phyloP scores from a whole-genome alignment of 768 basidiomycete species.

The Dioszegia aurantiaca region DNA sequence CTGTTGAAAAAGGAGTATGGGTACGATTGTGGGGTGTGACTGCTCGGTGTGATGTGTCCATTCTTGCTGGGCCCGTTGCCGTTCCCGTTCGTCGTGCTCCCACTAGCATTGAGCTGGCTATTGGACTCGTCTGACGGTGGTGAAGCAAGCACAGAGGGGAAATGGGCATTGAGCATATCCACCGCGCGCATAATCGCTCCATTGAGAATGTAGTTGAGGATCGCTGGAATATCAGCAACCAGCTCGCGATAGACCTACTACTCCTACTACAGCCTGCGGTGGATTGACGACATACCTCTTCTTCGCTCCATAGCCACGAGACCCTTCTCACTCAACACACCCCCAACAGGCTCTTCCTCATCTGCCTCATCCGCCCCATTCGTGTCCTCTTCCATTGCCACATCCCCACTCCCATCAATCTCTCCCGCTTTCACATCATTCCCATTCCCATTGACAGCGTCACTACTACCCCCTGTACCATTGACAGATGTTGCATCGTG shows the following conservation, averaged over 20 bases:
- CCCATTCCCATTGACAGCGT: conserved; percentile 1
- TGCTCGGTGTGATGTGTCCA: no score
- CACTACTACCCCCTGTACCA: conserved; percentile 5
- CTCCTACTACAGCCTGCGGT: no score
- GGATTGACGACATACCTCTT: conserved; percentile 1
- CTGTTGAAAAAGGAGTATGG: background rate
- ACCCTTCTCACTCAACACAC: conserved; percentile 14
- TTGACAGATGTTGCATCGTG: background rate
- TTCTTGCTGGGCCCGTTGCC: no score
- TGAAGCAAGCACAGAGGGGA: conserved; percentile 56
- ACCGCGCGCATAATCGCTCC: conserved; percentile 74
- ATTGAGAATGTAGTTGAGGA: conserved; percentile 66
- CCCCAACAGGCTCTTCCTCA: background rate
- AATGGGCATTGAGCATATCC: conserved; percentile 65
- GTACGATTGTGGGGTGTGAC: no score
- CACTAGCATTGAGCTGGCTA: no score
- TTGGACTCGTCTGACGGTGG: background rate
- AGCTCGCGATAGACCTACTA: no score
- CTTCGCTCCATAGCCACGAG: conserved; percentile 28
- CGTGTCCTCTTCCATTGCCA: conserved; percentile 18
- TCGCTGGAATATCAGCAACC: conserved; percentile 60
- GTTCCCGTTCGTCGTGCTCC: no score
- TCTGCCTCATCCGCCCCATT: conserved; percentile 19
- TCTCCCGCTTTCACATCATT: conserved; percentile 14
- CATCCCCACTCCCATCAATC: conserved; percentile 1